A percentile compares a stretch with the other conserved stretches of the same genome.
These are phyloP conservation scores for Hyparrhenia diplandra DNA, from an alignment of 176 grass and related monocot species.

Conservation along the genomic window DNA sequence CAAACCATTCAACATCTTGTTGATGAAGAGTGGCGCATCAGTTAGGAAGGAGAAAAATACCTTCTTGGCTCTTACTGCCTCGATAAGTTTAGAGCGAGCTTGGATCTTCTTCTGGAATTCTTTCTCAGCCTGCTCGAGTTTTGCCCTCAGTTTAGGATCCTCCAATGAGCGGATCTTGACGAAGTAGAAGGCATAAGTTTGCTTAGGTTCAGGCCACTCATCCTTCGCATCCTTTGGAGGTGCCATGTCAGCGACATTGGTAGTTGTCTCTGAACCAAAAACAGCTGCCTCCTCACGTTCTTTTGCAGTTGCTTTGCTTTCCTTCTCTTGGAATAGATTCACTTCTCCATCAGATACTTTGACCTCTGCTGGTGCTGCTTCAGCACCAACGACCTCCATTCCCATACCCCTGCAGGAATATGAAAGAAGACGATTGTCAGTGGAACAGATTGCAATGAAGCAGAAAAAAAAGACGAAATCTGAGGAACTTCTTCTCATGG, in stretches of 20 bases:
- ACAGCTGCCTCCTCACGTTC: conserved; percentile 47
- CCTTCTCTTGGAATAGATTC: conserved; percentile 54
- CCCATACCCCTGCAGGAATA: conserved; percentile 60
- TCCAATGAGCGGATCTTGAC: conserved; percentile 66
- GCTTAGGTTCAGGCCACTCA: conserved; percentile 80
- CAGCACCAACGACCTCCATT: conserved; percentile 69
- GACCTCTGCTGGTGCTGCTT: conserved; percentile 51
- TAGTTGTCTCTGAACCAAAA: conserved; percentile 48
- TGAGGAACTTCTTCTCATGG: not conserved
- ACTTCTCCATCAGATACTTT: conserved; percentile 56
- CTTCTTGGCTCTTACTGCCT: conserved; percentile 72
- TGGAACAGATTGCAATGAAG: not conserved
- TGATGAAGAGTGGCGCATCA: not conserved
- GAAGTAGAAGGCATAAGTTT: conserved; percentile 68
- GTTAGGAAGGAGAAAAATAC: conserved; percentile 37
- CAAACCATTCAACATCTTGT: not conserved
- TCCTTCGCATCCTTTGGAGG: conserved; percentile 70
- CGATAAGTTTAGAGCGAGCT: conserved; percentile 49
- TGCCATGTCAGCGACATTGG: conserved; percentile 31
- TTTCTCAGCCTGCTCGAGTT: conserved; percentile 80
- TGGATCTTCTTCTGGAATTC: conserved; percentile 79
- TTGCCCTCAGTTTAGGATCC: conserved; percentile 80
- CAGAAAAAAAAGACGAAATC: not conserved
- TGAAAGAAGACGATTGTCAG: conserved; percentile 4
- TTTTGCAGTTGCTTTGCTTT: conserved; percentile 59